phyloP scores from a whole-genome alignment of 225 moss, liverwort and hornwort genomes.

The Takakia lepidozioides region DNA sequence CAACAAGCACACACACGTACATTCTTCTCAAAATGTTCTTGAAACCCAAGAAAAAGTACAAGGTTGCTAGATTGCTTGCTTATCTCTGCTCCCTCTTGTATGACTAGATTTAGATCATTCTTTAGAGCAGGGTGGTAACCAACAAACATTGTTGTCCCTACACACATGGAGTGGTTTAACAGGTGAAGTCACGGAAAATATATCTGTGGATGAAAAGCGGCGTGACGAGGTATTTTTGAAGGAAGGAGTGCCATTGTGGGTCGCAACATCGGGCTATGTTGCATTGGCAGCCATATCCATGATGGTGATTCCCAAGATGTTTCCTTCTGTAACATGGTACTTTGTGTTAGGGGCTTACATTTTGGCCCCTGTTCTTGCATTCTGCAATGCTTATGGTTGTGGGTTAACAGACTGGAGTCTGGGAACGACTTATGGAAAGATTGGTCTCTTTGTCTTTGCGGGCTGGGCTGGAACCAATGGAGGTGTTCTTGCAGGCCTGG shows the following conservation, averaged over 20 bases:
- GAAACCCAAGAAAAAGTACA: too few relatives aligned
- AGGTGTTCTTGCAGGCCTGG: constrained; percentile 40
- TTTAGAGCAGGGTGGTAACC: too few relatives aligned
- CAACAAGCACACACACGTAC: too few relatives aligned
- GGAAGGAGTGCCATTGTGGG: constrained; percentile 39
- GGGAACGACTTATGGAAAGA: constrained; percentile 38
- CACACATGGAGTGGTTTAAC: too few relatives aligned
- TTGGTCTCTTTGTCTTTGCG: constrained; percentile 44
- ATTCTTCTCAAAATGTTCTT: too few relatives aligned
- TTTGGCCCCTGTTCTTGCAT: constrained; percentile 40
- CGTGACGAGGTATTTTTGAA: constrained; percentile 22
- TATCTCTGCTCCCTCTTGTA: too few relatives aligned
- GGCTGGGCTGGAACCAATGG: constrained; percentile 39
- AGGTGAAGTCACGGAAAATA: too few relatives aligned
- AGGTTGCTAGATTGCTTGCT: too few relatives aligned
- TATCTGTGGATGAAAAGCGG: constrained; percentile 32
- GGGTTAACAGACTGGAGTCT: constrained; percentile 53
- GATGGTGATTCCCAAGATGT: constrained; percentile 23
- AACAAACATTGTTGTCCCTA: too few relatives aligned
- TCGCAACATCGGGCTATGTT: constrained; percentile 34
- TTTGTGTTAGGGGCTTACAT: constrained; percentile 35
- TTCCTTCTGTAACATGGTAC: constrained; percentile 45
- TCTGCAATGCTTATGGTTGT: constrained; percentile 49
- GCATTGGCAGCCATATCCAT: constrained; percentile 30
- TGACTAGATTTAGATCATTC: too few relatives aligned